phyloP scores from a whole-genome alignment of 305 asterid species.

The Solanum hybrid region DNA sequence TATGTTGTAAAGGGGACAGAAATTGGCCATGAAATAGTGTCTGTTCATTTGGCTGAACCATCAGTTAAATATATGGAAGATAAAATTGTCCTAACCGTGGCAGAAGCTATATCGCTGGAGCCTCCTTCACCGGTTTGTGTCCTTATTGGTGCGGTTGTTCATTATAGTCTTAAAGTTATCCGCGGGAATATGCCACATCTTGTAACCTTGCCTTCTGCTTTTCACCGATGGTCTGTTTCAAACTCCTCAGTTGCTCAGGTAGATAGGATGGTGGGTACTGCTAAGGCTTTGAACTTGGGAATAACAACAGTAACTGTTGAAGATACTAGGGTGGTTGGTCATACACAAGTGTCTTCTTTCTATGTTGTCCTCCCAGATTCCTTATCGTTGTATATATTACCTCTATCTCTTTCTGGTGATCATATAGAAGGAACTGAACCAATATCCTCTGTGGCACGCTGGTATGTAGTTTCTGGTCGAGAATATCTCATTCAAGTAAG shows the following conservation, averaged over 20 bases:
- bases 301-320: conserved; percentile 57
- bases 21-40: conserved; percentile 82
- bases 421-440: conserved; percentile 36
- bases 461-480: conserved; percentile 78
- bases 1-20: conserved; percentile 77
- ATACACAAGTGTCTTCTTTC: conserved; percentile 68
- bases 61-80: conserved; percentile 51
- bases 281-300: conserved; percentile 63
- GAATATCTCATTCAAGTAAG: conserved; percentile 54
- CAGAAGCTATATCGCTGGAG: conserved; percentile 91
- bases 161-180: conserved; percentile 62
- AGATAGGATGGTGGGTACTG: conserved; percentile 49
- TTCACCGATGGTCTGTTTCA: conserved; percentile 64
- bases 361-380: conserved; percentile 79
- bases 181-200: conserved; percentile 55
- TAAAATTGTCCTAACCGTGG: conserved; percentile 70
- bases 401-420: conserved; percentile 49
- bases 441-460: conserved; percentile 55
- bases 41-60: conserved; percentile 72
- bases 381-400: conserved; percentile 46
- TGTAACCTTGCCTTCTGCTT: conserved; percentile 72
- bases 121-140: conserved; percentile 88
- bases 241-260: conserved; percentile 79
- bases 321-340: conserved; percentile 84
- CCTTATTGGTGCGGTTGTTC: conserved; percentile 66